Evolutionary conservation across 2,329 filamentous ascomycete species (phyloP), one percentile per base, ranked within the genome.

Genomic region (Pseudocercospora macadamiae): DNA sequence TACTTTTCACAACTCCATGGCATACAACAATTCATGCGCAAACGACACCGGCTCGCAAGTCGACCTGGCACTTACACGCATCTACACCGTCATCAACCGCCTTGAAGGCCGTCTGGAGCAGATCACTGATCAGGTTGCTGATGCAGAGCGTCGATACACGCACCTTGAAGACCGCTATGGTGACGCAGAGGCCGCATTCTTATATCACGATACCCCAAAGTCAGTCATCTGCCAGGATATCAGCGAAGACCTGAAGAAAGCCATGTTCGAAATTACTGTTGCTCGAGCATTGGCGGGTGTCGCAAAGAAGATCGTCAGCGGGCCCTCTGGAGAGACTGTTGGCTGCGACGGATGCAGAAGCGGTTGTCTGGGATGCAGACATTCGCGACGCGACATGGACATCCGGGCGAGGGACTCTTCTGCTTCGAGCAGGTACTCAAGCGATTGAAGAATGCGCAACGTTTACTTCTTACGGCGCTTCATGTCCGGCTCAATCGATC

Each of bases 91-190:
- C 8, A 47, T 47, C 23, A 16, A 47, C n/a, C 42, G 42, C 19
- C n/a, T 47, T 18, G 42, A 47, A 26, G 42, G 42, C 19, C 23
- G 42, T 9, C 42, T 47, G 12, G 42, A 47, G 42, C 42, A 47
- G 6, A 47, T 47, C 42, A 47, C 42, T 26, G 42, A 47, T 21
- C 42, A 47, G 5, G 42, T 47, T 28, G 42, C 42, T 14, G 42
- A 47, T 26, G 42, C 42, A 3, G 42, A 47, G 23, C 42, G 42
- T 2, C 42, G 42, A 25, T 47, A 47, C 23, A 47, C 42, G 1
- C 42, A 47, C 9, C 42, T 47, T 12, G 42, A 47, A 47, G 42
- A 47, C n/a, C 42, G 21, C 23, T 47, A 47, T 26, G 42, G 42
- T 7, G 42, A 47, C 23, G 42, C 42, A 14, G 42, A 47, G 26